Conservation (phyloP, 768 basidiomycete genomes). For the Leccinum variicolor region DNA sequence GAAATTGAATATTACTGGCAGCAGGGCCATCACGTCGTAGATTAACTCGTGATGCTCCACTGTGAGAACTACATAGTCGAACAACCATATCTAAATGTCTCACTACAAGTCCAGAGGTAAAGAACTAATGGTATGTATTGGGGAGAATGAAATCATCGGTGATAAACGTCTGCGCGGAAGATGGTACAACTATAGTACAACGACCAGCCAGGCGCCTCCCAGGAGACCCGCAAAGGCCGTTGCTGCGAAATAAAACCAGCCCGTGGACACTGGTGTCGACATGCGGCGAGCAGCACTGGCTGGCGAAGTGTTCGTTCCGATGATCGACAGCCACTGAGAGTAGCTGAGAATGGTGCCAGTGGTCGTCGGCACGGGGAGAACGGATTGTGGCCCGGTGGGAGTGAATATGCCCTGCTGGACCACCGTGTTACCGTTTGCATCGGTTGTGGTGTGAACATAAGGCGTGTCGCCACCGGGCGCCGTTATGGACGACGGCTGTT, state of each 20-base stretch:
- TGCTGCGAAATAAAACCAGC: slow-evolving; percentile 28
- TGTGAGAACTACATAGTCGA: slow-evolving; percentile 10
- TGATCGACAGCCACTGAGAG: slow-evolving; percentile 27
- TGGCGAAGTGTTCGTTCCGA: slow-evolving; percentile 30
- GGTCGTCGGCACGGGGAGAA: slow-evolving; percentile 24
- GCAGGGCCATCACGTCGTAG: background rate
- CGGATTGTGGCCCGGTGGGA: slow-evolving; percentile 29
- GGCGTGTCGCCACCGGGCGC: slow-evolving; percentile 47
- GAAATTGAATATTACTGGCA: background rate
- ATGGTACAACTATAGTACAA: slow-evolving; percentile 9
- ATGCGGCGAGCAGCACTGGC: slow-evolving; percentile 25
- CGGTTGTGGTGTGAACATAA: slow-evolving; percentile 47
- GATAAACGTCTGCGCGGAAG: background rate
- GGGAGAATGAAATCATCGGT: background rate
- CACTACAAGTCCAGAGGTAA: slow-evolving; percentile 6
- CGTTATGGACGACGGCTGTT: slow-evolving; percentile 41
- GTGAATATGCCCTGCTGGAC: slow-evolving; percentile 27
- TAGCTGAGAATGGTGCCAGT: slow-evolving; percentile 28
- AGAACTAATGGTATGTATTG: slow-evolving; percentile 18
- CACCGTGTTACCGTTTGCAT: slow-evolving; percentile 29
- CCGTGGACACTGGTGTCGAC: slow-evolving; percentile 16
- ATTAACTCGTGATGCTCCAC: background rate
- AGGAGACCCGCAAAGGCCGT: slow-evolving; percentile 23
- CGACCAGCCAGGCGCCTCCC: slow-evolving; percentile 32
- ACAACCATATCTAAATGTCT: slow-evolving; percentile 6